Conservation (phyloP, 2,329 filamentous ascomycete species). For the Colletotrichum incanum region DNA sequence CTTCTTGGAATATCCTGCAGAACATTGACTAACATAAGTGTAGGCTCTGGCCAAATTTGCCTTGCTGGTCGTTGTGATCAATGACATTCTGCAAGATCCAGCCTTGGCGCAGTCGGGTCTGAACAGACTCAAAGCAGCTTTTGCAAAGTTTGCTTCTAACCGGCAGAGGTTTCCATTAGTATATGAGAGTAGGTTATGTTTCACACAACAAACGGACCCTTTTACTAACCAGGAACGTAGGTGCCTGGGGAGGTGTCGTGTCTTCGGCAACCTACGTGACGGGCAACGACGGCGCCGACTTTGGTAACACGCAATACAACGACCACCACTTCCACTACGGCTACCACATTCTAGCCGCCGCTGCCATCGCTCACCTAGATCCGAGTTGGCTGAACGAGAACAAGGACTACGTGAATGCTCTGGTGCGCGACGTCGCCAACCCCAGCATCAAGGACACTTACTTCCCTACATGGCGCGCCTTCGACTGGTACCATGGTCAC, state of each 20-base stretch:
- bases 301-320: constrained; percentile 91
- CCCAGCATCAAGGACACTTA: constrained; percentile 78
- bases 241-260: constrained; percentile 84
- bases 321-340: constrained; percentile 85
- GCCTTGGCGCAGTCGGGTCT: constrained; percentile 72
- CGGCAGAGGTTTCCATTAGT: constrained; percentile 77
- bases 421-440: constrained; percentile 89
- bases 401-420: constrained; percentile 83
- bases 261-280: constrained; percentile 82
- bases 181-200: constrained; percentile 69
- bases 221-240: constrained; percentile 51
- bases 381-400: constrained; percentile 81
- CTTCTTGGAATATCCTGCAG: not conserved
- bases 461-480: constrained; percentile 87
- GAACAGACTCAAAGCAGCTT: constrained; percentile 75
- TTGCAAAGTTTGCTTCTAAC: constrained; percentile 77
- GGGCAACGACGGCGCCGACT: constrained; percentile 81
- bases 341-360: constrained; percentile 90
- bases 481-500: constrained; percentile 97
- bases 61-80: constrained; percentile 74
- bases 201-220: not conserved
- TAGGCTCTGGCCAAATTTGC: constrained; percentile 84
- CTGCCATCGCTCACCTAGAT: constrained; percentile 86
- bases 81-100: constrained; percentile 74
- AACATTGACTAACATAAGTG: not conserved